These are phyloP conservation scores for Tieghemostelium lacteum DNA, from an alignment of 78 protist genomes.

Conservation along the genomic window DNA sequence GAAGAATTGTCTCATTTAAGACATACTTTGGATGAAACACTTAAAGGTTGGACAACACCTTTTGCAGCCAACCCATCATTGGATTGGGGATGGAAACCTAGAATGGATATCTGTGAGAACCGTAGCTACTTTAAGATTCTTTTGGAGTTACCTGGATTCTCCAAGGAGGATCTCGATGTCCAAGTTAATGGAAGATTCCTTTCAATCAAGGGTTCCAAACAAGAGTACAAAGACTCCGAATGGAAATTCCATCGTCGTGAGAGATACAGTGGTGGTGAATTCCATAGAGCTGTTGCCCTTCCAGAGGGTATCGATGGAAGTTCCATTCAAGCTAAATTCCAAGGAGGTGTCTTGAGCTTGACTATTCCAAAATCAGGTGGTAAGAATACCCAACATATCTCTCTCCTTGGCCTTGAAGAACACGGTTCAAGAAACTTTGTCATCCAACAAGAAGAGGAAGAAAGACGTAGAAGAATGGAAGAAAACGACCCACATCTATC, in stretches of 20 bases:
- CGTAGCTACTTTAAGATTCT: conserved; percentile 19
- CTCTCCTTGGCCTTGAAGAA: conserved; percentile 50
- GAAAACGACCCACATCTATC: conserved; percentile 43
- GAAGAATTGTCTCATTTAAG: conserved; percentile 43
- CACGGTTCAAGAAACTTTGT: conserved; percentile 15
- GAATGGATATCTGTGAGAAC: conserved; percentile 76
- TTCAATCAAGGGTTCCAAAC: conserved; percentile 49
- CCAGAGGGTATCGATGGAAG: conserved; percentile 79
- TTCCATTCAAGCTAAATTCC: conserved; percentile 79
- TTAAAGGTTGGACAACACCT: conserved; percentile 35
- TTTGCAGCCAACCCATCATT: neutral
- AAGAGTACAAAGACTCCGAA: neutral
- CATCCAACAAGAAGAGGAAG: conserved; percentile 30
- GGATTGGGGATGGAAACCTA: conserved; percentile 80
- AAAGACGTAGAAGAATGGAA: conserved; percentile 75
- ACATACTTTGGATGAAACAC: conserved; percentile 45
- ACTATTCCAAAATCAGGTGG: conserved; percentile 70
- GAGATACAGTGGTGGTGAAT: conserved; percentile 68
- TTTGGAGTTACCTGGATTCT: conserved; percentile 66
- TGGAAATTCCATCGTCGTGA: conserved; percentile 63
- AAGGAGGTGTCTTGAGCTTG: conserved; percentile 49
- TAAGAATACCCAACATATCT: conserved; percentile 55
- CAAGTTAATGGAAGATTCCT: conserved; percentile 56
- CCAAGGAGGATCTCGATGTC: conserved; percentile 41
- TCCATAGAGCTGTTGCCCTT: conserved; percentile 71